These are phyloP conservation scores for Huntiella moniliformis DNA, from an alignment of 2,329 filamentous ascomycete genomes.

Conservation along the genomic window DNA sequence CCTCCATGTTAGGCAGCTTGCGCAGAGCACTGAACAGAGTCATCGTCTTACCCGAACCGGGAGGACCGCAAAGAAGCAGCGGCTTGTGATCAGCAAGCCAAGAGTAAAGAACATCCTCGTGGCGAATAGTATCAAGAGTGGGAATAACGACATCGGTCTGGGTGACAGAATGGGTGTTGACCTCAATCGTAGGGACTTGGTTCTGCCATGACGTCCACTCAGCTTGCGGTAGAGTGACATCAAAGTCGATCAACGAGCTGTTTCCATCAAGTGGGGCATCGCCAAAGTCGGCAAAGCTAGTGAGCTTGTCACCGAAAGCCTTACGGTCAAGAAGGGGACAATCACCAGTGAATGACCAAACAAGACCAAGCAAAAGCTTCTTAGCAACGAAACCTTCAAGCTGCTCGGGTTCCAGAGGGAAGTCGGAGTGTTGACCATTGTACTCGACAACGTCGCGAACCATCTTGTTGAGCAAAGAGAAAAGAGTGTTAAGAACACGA, in stretches of 20 bases:
- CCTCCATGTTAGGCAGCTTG: constrained; percentile 96
- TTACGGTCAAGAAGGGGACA: constrained; percentile 80
- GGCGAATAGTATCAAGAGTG: constrained; percentile 87
- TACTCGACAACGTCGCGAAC: constrained; percentile 89
- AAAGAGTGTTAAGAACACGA: constrained; percentile 77
- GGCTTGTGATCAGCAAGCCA: constrained; percentile 99
- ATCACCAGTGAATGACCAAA: constrained; percentile 93
- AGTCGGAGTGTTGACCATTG: constrained; percentile 84
- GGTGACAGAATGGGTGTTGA: constrained; percentile 95
- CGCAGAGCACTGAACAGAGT: constrained; percentile 93
- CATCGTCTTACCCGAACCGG: constrained; percentile 99
- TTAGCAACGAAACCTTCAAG: constrained; percentile 80
- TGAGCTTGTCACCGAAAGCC: constrained; percentile 68
- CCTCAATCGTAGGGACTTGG: constrained; percentile 82
- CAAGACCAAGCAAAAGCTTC: constrained; percentile 77
- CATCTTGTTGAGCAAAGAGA: constrained; percentile 87
- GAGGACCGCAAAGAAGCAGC: constrained; percentile 84
- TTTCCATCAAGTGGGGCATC: constrained; percentile 60
- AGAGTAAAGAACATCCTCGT: constrained; percentile 98
- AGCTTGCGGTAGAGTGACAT: constrained; percentile 68
- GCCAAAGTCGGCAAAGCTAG: constrained; percentile 67
- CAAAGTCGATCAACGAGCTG: constrained; percentile 86
- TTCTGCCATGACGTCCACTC: constrained; percentile 91
- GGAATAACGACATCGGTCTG: constrained; percentile 98
- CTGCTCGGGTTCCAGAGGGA: constrained; percentile 77